A percentile compares a stretch with the other conserved stretches of the same genome.
Conservation (phyloP, 768 basidiomycete species). For the Boletus rubroflammeus region DNA sequence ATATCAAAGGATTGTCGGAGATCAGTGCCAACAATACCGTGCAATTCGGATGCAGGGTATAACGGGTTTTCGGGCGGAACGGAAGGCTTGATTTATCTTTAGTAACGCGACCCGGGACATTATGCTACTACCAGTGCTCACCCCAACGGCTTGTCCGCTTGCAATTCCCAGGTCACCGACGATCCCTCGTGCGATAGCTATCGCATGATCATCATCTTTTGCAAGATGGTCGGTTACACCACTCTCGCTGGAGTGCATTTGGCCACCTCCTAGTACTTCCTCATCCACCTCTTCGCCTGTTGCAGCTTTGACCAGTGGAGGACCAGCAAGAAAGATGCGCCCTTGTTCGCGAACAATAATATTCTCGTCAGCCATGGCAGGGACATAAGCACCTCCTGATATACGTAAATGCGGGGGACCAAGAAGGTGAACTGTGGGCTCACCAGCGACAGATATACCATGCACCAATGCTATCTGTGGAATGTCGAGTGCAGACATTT, state of each 20-base stretch:
- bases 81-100: conserved; percentile 45
- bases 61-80: conserved; percentile 64
- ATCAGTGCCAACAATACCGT: conserved; percentile 90
- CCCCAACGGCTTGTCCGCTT: conserved; percentile 46
- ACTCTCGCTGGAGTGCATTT: conserved; percentile 89
- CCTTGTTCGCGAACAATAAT: conserved; percentile 90
- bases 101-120: conserved; percentile 2
- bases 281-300: conserved; percentile 92
- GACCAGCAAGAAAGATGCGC: conserved; percentile 90
- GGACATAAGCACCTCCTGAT: conserved; percentile 86
- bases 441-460: conserved; percentile 89
- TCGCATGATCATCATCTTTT: conserved; percentile 79
- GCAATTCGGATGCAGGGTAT: conserved; percentile 76
- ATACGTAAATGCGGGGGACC: conserved; percentile 4
- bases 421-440: conserved; percentile 2
- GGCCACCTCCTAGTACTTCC: conserved; percentile 85
- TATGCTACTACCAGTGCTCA: conserved; percentile 36
- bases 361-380: conserved; percentile 95
- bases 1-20: conserved; percentile 87
- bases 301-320: conserved; percentile 91
- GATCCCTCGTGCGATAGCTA: conserved; percentile 72
- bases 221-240: conserved; percentile 91
- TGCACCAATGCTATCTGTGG: conserved; percentile 93
- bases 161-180: conserved; percentile 74
- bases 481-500: conserved; percentile 89